Evolutionary conservation across 1,284 basidiomycete genomes (phyloP).

Genomic region (Rhodotorula sp.): DNA sequence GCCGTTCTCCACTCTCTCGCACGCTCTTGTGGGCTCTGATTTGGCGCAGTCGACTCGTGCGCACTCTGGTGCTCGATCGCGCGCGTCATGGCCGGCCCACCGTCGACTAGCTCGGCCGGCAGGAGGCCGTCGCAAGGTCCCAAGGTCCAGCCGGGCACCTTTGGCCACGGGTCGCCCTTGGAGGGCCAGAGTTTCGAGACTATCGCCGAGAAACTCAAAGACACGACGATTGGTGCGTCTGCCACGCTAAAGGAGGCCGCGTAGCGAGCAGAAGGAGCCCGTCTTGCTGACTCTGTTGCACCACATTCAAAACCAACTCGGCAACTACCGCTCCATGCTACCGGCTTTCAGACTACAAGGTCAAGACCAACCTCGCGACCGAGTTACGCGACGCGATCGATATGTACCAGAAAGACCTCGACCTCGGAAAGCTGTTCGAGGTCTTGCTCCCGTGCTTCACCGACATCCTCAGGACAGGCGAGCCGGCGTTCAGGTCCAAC

Average conservation of each 20-base stretch:
- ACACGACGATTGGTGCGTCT: constrained; percentile 7
- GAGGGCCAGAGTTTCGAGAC: constrained; percentile 31
- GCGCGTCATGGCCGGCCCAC: constrained; percentile 26
- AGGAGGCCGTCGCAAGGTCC: constrained; percentile 8
- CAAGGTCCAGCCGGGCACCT: constrained; percentile 10
- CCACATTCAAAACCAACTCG: neutral
- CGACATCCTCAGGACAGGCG: constrained; percentile 72
- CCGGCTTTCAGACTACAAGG: constrained; percentile 32
- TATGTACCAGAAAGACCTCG: constrained; percentile 69
- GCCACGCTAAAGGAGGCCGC: neutral
- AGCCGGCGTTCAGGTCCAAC: constrained; percentile 74
- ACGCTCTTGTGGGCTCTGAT: too few species aligned
- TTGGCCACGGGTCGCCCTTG: constrained; percentile 22
- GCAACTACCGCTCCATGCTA: neutral
- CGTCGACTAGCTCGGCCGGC: constrained; percentile 21
- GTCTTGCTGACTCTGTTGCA: neutral
- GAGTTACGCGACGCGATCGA: constrained; percentile 88
- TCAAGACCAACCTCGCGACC: constrained; percentile 65
- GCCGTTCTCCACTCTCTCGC: too few species aligned
- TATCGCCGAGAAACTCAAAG: constrained; percentile 27
- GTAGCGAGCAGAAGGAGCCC: neutral
- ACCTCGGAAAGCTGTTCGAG: constrained; percentile 64
- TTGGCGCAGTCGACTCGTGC: too few species aligned
- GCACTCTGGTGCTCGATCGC: too few species aligned
- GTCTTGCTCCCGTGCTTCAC: constrained; percentile 71